Evolutionary conservation across 1,284 basidiomycete genomes (phyloP).

Genomic region (Rhodotorula sp.): DNA sequence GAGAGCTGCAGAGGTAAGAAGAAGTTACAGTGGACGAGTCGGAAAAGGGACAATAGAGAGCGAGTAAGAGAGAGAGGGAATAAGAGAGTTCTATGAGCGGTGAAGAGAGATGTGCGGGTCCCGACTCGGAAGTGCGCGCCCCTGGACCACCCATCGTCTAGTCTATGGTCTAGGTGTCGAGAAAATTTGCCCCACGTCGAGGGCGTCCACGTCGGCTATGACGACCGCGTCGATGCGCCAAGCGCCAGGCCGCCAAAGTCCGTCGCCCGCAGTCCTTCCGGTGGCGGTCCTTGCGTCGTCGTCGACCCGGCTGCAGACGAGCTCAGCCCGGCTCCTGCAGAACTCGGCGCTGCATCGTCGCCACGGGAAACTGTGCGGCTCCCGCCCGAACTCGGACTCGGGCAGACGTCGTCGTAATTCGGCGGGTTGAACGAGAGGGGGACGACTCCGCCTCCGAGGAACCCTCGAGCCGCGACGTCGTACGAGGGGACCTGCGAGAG

Average conservation of each 20-base stretch:
- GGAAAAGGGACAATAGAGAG: no score
- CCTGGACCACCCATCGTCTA: no score
- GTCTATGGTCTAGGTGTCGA: no score
- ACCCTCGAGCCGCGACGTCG: constrained; percentile 71
- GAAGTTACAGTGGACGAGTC: no score
- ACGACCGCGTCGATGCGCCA: neutral
- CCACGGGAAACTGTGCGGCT: no score
- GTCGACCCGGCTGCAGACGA: neutral
- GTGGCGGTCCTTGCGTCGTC: neutral
- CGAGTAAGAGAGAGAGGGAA: neutral
- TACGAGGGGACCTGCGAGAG: constrained; percentile 70
- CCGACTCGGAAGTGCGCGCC: no score
- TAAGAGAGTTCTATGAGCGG: neutral
- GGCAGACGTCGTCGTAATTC: constrained; percentile 33
- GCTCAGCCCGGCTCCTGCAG: neutral
- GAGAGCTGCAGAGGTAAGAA: neutral
- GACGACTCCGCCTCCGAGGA: constrained; percentile 77
- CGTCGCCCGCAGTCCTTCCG: neutral
- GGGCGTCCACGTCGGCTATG: no score
- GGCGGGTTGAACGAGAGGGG: constrained; percentile 57
- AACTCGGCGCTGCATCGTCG: neutral
- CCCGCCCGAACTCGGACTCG: neutral
- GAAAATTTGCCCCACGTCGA: no score
- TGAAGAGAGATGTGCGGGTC: neutral
- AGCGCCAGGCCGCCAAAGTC: neutral